These are phyloP conservation scores for Phytophthora foliorum DNA, from an alignment of 352 stramenopile species.

Conservation along the genomic window DNA sequence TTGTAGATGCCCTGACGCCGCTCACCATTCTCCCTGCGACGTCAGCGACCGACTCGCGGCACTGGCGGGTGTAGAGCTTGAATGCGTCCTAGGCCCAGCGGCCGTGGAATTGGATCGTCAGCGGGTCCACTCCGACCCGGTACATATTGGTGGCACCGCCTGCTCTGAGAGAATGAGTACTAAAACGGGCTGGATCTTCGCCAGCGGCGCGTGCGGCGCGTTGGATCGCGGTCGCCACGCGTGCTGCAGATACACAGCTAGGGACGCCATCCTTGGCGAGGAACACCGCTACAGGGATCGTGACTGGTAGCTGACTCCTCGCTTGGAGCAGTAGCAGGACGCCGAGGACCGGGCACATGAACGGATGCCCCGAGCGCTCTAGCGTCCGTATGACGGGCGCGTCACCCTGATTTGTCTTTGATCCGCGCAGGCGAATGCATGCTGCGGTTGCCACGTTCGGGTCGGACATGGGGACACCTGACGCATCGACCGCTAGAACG, in stretches of 20 bases:
- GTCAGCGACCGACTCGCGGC: neutral
- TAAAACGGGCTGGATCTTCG: neutral
- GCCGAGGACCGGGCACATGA: constrained; percentile 2
- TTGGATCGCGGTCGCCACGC: neutral
- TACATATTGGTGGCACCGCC: constrained; percentile 9
- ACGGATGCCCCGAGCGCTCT: neutral
- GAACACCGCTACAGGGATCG: constrained; percentile 1
- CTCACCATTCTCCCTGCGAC: neutral
- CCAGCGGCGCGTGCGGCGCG: neutral
- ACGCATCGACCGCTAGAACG: neutral
- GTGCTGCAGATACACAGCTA: neutral
- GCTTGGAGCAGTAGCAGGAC: neutral
- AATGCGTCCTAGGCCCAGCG: constrained; percentile 4
- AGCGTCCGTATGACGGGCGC: neutral
- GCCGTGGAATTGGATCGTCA: constrained; percentile 17
- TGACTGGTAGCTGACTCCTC: neutral
- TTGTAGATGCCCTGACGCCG: neutral
- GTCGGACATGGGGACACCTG: neutral
- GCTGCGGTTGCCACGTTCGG: neutral
- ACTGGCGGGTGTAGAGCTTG: constrained; percentile 7
- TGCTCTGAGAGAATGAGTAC: neutral
- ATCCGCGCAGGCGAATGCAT: constrained; percentile 1
- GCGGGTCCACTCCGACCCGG: neutral
- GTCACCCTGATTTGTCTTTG: constrained; percentile 12
- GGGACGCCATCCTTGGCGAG: neutral